phyloP scores from a whole-genome alignment of 139 green algal species.

The Yamagishiella unicocca region DNA sequence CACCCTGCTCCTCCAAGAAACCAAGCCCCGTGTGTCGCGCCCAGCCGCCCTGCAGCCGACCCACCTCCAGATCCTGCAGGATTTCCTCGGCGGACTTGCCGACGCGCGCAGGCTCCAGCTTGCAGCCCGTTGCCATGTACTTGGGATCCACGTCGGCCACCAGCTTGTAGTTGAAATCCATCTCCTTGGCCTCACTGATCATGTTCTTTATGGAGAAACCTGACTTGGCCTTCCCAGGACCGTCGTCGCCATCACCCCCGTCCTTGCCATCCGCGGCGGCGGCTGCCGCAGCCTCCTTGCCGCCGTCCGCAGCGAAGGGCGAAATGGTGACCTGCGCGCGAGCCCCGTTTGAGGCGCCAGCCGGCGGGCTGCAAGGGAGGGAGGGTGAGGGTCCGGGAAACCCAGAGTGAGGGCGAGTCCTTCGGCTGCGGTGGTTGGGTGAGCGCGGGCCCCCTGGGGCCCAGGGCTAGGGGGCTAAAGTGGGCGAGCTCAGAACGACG shows the following conservation, averaged over 20 bases:
- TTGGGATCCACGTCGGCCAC: slow-evolving; percentile 14
- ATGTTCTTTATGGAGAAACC: not conserved
- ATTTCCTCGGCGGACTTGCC: not conserved
- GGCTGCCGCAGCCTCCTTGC: not conserved
- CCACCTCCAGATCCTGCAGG: not conserved
- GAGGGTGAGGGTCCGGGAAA: no score
- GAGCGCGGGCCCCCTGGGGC: no score
- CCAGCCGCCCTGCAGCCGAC: not conserved
- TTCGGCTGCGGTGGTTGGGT: no score
- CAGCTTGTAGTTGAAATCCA: not conserved
- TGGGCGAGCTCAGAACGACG: no score
- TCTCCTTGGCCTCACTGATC: not conserved
- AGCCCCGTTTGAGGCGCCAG: no score
- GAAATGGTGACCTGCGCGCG: not conserved
- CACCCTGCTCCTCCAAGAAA: no score
- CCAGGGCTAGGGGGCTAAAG: no score
- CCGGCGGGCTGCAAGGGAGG: no score
- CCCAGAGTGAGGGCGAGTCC: no score
- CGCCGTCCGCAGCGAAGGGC: not conserved
- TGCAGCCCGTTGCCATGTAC: slow-evolving; percentile 20
- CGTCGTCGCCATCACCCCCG: not conserved
- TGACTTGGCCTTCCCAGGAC: not conserved
- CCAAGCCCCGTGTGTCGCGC: no score
- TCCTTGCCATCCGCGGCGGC: not conserved
- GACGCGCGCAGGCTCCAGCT: slow-evolving; percentile 1